These are phyloP conservation scores for Fraxinus nigra DNA, from an alignment of 305 asterid species.

Conservation along the genomic window DNA sequence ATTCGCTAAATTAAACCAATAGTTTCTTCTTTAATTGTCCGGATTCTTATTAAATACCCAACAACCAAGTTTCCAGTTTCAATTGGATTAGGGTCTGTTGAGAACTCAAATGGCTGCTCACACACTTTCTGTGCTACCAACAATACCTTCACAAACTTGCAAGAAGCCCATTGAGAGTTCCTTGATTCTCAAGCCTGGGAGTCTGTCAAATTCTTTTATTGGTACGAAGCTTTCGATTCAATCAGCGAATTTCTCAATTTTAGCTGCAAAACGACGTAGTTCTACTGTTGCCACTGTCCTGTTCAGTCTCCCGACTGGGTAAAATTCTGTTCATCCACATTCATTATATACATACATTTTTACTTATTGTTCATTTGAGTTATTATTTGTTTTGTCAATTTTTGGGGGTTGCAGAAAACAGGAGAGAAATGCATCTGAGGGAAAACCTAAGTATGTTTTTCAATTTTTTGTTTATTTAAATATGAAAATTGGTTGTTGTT, in stretches of 20 bases:
- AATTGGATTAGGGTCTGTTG: slow-evolving; percentile 1
- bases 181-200: slow-evolving; percentile 24
- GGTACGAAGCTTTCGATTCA: slow-evolving; percentile 51
- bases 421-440: slow-evolving; percentile 39
- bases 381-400: slow-evolving; percentile 2
- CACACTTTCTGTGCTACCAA: slow-evolving; percentile 48
- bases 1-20: background rate
- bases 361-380: background rate
- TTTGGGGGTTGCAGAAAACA: slow-evolving; percentile 41
- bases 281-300: slow-evolving; percentile 62
- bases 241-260: slow-evolving; percentile 31
- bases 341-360: background rate
- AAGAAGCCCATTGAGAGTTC: slow-evolving; percentile 37
- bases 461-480: background rate
- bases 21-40: background rate
- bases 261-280: slow-evolving; percentile 50
- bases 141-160: slow-evolving; percentile 35
- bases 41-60: background rate
- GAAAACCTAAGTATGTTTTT: slow-evolving; percentile 49
- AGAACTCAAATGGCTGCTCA: slow-evolving; percentile 60
- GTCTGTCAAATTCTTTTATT: slow-evolving; percentile 35
- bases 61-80: background rate
- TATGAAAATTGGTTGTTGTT: slow-evolving; percentile 10
- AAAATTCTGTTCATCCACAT: slow-evolving; percentile 21
- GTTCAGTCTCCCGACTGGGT: slow-evolving; percentile 69